A percentile compares a stretch with the other conserved stretches of the same genome.
phyloP scores from a whole-genome alignment of 352 stramenopile genomes.

The Phytophthora pini region DNA sequence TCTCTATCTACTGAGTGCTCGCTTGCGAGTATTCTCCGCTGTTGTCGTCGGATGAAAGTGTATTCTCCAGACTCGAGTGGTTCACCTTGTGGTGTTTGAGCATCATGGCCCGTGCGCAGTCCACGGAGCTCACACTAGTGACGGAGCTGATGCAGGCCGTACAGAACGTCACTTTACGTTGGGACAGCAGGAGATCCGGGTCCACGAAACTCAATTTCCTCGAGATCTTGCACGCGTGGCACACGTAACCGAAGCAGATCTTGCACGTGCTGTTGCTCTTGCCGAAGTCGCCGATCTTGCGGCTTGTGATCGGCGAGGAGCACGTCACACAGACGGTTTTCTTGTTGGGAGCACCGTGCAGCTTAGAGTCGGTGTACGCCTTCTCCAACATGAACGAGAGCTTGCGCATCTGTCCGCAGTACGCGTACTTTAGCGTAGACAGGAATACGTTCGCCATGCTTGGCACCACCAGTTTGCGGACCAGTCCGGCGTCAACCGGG shows the following conservation, averaged over 20 bases:
- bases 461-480: constrained; percentile 11
- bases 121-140: constrained; percentile 29
- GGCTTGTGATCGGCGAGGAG: constrained; percentile 20
- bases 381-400: constrained; percentile 20
- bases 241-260: constrained; percentile 1
- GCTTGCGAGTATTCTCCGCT: constrained; percentile 14
- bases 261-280: constrained; percentile 10
- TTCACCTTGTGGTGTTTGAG: constrained; percentile 21
- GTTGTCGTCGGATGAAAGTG: constrained; percentile 20
- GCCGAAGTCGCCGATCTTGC: constrained; percentile 17
- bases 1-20: constrained; percentile 9
- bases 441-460: constrained; percentile 19
- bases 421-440: constrained; percentile 10
- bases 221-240: constrained; percentile 1
- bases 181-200: constrained; percentile 17
- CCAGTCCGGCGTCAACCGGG: constrained; percentile 2
- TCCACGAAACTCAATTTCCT: constrained; percentile 32
- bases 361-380: constrained; percentile 24
- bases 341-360: constrained; percentile 23
- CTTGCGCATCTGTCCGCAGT: constrained; percentile 21
- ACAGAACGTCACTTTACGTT: constrained; percentile 36
- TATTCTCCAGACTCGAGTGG: constrained; percentile 17
- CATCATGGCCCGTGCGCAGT: constrained; percentile 33
- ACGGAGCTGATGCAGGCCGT: constrained; percentile 14
- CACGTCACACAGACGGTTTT: constrained; percentile 30